Evolutionary conservation across 441 rosid species (phyloP).

Genomic region (Euphorbia corollata): DNA sequence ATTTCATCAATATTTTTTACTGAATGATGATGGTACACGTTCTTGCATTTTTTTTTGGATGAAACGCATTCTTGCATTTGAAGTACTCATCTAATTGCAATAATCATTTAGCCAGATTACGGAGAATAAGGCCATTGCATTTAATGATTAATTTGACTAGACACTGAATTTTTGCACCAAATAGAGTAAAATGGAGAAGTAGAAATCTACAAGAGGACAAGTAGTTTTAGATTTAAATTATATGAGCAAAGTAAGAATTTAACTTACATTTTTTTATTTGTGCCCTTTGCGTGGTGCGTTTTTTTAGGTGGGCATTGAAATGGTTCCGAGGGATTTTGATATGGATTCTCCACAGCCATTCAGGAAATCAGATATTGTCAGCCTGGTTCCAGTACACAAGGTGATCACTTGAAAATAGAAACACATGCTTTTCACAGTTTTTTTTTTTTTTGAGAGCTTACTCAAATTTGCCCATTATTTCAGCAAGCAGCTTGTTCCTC

Average conservation of each 20-base stretch:
- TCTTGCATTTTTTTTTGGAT: neutral
- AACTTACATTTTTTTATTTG: slow-evolving; percentile 15
- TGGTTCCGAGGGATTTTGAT: slow-evolving; percentile 60
- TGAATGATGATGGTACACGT: neutral
- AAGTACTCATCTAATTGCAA: slow-evolving; percentile 11
- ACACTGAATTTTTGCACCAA: neutral
- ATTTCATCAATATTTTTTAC: slow-evolving; percentile 2
- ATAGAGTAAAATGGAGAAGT: neutral
- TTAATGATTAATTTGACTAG: slow-evolving; percentile 3
- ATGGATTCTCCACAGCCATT: slow-evolving; percentile 55
- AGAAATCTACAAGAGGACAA: neutral
- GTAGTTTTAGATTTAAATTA: neutral
- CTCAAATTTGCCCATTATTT: slow-evolving; percentile 17
- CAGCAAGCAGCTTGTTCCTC: slow-evolving; percentile 90
- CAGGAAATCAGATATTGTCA: slow-evolving; percentile 41
- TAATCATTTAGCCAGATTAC: slow-evolving; percentile 11
- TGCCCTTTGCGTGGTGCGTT: slow-evolving; percentile 3
- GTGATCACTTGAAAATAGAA: slow-evolving; percentile 25
- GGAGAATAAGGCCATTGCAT: neutral
- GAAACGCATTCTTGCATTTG: neutral
- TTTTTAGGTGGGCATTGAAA: slow-evolving; percentile 57
- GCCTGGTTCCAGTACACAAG: slow-evolving; percentile 66
- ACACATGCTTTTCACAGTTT: slow-evolving; percentile 14
- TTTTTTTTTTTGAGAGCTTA: slow-evolving; percentile 10
- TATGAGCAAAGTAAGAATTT: slow-evolving; percentile 8